A percentile compares a stretch with the other conserved stretches of the same genome.
Evolutionary conservation across 1,139 yeast genomes (phyloP).

Genomic region (Blastobotrys arbuscula): DNA sequence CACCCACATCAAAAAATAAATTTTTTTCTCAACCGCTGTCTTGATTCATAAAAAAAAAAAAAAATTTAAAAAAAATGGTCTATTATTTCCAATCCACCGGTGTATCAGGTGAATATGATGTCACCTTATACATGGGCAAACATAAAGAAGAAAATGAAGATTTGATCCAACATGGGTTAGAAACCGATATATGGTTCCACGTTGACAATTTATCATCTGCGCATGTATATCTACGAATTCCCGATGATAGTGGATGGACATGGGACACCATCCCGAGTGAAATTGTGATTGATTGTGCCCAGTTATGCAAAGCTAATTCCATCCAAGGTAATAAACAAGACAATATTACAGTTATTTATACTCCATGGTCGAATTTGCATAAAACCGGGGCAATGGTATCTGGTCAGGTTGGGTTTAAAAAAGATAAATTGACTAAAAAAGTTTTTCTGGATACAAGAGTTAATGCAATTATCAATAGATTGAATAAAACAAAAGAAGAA

Average conservation of each 20-base stretch:
- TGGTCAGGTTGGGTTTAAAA: conserved; percentile 75
- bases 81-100: conserved; percentile 50
- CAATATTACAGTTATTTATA: conserved; percentile 64
- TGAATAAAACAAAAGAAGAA: conserved; percentile 63
- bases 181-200: conserved; percentile 77
- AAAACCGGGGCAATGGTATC: conserved; percentile 72
- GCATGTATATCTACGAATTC: conserved; percentile 65
- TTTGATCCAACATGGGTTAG: conserved; percentile 62
- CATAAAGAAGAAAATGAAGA: conserved; percentile 75
- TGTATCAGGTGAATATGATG: conserved; percentile 32
- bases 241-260: conserved; percentile 33
- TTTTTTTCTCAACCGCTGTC: background rate
- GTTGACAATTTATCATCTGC: conserved; percentile 78
- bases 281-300: conserved; percentile 59
- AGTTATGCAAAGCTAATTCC: conserved; percentile 73
- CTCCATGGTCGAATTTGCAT: conserved; percentile 69
- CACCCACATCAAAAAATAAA: no score
- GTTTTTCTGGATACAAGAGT: conserved; percentile 53
- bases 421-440: conserved; percentile 52
- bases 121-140: conserved; percentile 61
- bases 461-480: conserved; percentile 56
- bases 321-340: conserved; percentile 72
- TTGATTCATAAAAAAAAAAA: background rate
- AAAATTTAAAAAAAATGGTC: conserved; percentile 42
- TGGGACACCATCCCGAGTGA: conserved; percentile 48